These are phyloP conservation scores for Allium fistulosum DNA, from an alignment of 106 monocot genomes.

Conservation along the genomic window DNA sequence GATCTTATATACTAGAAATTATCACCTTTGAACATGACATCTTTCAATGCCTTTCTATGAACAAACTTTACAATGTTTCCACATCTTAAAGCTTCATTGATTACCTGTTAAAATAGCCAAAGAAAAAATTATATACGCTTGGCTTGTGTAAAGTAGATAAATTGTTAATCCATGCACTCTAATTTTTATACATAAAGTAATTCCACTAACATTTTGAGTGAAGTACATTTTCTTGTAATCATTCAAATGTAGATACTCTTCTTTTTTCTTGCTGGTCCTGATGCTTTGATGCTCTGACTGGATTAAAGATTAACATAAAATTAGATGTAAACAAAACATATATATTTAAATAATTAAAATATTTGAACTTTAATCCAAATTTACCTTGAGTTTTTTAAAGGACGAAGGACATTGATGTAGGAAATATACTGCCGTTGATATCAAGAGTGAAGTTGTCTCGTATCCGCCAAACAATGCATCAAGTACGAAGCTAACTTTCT, in stretches of 20 bases:
- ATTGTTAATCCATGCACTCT: background rate
- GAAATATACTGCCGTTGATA: constrained; percentile 67
- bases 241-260: constrained; percentile 44
- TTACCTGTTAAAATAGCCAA: constrained; percentile 37
- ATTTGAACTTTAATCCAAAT: no score
- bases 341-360: no score
- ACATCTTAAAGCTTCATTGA: constrained; percentile 77
- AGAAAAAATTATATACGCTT: background rate
- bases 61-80: constrained; percentile 95
- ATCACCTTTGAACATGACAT: constrained; percentile 77
- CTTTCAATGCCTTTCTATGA: constrained; percentile 71
- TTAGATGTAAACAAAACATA: no score
- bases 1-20: background rate
- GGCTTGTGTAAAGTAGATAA: background rate
- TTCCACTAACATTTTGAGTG: constrained; percentile 50
- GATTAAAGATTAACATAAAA: background rate
- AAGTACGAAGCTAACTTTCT: constrained; percentile 78
- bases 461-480: constrained; percentile 75
- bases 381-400: constrained; percentile 51
- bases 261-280: constrained; percentile 27
- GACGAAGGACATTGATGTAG: constrained; percentile 54
- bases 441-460: constrained; percentile 73
- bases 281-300: constrained; percentile 61
- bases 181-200: no score
- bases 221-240: constrained; percentile 91